Conservation (phyloP, 805 yeast species). For the Metschnikowia cerradonensis region DNA sequence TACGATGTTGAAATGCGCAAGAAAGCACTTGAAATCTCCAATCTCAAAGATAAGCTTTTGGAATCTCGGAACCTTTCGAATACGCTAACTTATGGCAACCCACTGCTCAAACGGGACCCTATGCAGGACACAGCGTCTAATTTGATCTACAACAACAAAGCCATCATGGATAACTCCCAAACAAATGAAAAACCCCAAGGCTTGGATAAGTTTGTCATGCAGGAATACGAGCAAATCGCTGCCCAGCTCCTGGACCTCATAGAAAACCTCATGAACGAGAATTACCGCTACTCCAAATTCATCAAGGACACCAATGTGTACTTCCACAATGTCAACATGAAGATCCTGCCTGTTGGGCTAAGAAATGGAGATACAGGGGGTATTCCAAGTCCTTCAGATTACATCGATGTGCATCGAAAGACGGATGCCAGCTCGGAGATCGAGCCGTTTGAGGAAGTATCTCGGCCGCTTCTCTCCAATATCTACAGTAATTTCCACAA, state of each 20-base stretch:
- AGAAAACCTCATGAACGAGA: conserved; percentile 34
- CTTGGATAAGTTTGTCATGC: conserved; percentile 12
- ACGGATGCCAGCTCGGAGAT: conserved; percentile 22
- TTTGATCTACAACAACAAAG: conserved; percentile 21
- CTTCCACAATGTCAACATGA: conserved; percentile 24
- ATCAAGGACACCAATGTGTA: conserved; percentile 27
- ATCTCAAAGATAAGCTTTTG: conserved; percentile 31
- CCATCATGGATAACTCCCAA: conserved; percentile 20
- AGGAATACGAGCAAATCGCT: conserved; percentile 31
- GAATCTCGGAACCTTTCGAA: conserved; percentile 31
- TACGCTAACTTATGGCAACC: conserved; percentile 26
- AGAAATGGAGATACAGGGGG: neutral
- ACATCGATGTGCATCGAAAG: conserved; percentile 24
- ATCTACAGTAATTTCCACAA: conserved; percentile 34
- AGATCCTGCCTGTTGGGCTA: conserved; percentile 19
- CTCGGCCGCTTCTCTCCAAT: conserved; percentile 33
- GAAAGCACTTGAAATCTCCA: conserved; percentile 29
- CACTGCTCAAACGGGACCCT: conserved; percentile 7
- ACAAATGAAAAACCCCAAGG: conserved; percentile 9
- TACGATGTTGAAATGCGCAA: conserved; percentile 35
- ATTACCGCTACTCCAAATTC: conserved; percentile 32
- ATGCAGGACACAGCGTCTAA: conserved; percentile 5
- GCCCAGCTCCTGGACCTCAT: conserved; percentile 32
- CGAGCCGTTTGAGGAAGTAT: conserved; percentile 32
- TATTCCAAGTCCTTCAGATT: conserved; percentile 28